Percentiles rank a stretch among this genome's conserved stretches.
Conservation (phyloP, 768 basidiomycete genomes). For the Mycena capillaripes region DNA sequence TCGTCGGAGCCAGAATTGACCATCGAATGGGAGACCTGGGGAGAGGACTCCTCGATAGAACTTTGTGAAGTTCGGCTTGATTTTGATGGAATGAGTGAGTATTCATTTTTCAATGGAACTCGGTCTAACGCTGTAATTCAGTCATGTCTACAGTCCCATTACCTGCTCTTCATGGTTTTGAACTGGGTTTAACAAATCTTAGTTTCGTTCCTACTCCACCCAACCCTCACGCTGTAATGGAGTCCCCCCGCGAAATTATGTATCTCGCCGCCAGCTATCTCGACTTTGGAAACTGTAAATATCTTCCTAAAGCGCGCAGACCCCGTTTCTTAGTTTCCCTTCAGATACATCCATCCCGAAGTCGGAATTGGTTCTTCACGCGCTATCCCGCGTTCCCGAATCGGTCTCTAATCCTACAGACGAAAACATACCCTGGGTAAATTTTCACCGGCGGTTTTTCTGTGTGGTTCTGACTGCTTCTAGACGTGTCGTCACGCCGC, state of each 20-base stretch:
- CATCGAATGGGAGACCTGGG: conserved; percentile 66
- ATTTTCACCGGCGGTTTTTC: not conserved
- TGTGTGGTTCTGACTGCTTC: conserved; percentile 10
- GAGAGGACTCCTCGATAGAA: conserved; percentile 72
- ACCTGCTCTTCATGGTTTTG: conserved; percentile 56
- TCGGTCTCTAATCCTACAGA: conserved; percentile 29
- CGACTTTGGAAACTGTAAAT: conserved; percentile 75
- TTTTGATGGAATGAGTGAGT: conserved; percentile 66
- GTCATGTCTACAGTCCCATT: conserved; percentile 61
- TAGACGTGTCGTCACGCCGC: conserved; percentile 51
- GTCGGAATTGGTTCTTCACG: conserved; percentile 55
- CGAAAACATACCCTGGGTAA: conserved; percentile 57
- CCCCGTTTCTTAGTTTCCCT: conserved; percentile 6
- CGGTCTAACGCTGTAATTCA: conserved; percentile 38
- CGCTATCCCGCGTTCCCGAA: conserved; percentile 39
- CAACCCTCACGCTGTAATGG: conserved; percentile 40
- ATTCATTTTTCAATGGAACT: not conserved
- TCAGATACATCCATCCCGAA: conserved; percentile 54
- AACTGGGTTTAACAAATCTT: conserved; percentile 57
- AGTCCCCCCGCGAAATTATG: conserved; percentile 46
- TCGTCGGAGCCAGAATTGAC: conserved; percentile 44
- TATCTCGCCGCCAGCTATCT: conserved; percentile 68
- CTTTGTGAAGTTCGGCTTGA: conserved; percentile 71
- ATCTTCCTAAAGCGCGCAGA: not conserved
- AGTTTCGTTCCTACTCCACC: conserved; percentile 59